These are phyloP conservation scores for Dipodascopsis tothii DNA, from an alignment of 805 yeast genomes.

Conservation along the genomic window DNA sequence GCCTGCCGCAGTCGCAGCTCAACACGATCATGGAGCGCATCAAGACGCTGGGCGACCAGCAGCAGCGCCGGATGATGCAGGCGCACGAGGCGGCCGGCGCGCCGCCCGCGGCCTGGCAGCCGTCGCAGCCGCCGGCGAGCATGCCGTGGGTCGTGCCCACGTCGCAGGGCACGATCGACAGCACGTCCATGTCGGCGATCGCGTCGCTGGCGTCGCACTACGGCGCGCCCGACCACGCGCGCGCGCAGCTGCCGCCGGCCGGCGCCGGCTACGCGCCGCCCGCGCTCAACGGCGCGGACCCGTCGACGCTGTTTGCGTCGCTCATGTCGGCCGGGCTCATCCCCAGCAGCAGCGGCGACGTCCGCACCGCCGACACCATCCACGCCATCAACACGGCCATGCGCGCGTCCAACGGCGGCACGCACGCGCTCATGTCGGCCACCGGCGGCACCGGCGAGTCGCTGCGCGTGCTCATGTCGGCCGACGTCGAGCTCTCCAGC, in stretches of 20 bases:
- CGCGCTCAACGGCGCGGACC: conserved; percentile 2
- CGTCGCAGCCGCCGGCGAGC: neutral
- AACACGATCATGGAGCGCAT: conserved; percentile 13
- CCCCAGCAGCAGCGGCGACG: conserved; percentile 7
- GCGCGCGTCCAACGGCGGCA: neutral
- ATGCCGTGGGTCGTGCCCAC: neutral
- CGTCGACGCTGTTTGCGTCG: conserved; percentile 21
- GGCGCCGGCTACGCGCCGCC: neutral
- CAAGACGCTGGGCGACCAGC: neutral
- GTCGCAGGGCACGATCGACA: neutral
- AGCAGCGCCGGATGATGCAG: neutral
- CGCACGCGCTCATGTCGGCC: neutral
- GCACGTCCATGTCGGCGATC: neutral
- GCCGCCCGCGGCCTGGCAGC: neutral
- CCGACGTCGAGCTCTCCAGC: conserved; percentile 30
- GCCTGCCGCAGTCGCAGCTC: conserved; percentile 19
- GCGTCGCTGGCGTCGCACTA: neutral
- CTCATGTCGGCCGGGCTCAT: conserved; percentile 28
- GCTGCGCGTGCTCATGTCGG: conserved; percentile 9
- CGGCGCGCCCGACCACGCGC: neutral
- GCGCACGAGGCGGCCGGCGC: neutral
- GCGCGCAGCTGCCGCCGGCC: neutral
- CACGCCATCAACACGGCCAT: neutral
- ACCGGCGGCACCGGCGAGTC: neutral
- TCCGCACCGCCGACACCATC: neutral